A percentile compares a stretch with the other conserved stretches of the same genome.
phyloP scores from a whole-genome alignment of 176 grass and related monocot species.

The Neostapfia colusana region DNA sequence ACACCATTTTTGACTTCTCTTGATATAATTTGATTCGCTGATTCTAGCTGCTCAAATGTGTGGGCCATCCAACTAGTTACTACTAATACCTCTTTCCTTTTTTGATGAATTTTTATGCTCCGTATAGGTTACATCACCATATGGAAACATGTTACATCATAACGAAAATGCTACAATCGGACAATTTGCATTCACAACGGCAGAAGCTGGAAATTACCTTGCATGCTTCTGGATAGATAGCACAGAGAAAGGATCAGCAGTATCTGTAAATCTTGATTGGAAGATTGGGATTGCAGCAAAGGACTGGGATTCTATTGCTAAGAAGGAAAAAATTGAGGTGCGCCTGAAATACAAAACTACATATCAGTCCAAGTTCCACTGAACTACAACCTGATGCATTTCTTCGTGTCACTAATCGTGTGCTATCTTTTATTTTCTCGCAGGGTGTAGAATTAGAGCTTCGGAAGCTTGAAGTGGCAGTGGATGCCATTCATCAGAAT shows the following conservation, averaged over 20 bases:
- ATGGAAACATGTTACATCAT: slow-evolving; percentile 78
- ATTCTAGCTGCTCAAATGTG: no score
- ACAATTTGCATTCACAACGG: slow-evolving; percentile 81
- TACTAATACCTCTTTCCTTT: neutral
- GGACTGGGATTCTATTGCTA: slow-evolving; percentile 90
- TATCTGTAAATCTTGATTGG: slow-evolving; percentile 82
- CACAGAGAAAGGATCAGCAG: slow-evolving; percentile 45
- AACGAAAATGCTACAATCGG: slow-evolving; percentile 64
- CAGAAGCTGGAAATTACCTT: slow-evolving; percentile 79
- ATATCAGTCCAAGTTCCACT: neutral
- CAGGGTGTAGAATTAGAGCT: slow-evolving; percentile 85
- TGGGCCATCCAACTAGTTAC: neutral
- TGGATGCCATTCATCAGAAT: slow-evolving; percentile 76
- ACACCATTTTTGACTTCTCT: no score
- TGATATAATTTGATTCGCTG: neutral
- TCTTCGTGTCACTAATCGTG: slow-evolving; percentile 20
- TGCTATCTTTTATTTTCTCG: slow-evolving; percentile 17
- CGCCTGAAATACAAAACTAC: slow-evolving; percentile 14
- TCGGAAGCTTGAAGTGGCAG: slow-evolving; percentile 72
- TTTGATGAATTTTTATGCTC: slow-evolving; percentile 25
- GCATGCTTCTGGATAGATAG: slow-evolving; percentile 89
- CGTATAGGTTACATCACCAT: slow-evolving; percentile 85
- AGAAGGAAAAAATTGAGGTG: slow-evolving; percentile 93
- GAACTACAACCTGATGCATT: slow-evolving; percentile 7
- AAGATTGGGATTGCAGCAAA: slow-evolving; percentile 65